Conservation (phyloP, 1,139 yeast genomes). For the Debaryomycetaceae sp. region DNA sequence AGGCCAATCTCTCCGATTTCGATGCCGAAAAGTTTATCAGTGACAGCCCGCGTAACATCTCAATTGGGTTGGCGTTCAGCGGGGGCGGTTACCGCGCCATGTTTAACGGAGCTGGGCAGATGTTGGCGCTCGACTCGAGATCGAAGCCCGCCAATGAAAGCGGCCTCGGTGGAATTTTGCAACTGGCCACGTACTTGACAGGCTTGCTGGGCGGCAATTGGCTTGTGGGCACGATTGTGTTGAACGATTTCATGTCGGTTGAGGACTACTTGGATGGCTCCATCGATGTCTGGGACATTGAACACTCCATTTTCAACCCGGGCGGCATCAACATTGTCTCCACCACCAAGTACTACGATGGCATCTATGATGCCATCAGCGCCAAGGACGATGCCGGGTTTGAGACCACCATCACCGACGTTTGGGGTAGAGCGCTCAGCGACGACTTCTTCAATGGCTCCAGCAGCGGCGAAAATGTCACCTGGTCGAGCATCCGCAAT, state of each 20-base stretch:
- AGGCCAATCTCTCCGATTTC: constrained; percentile 31
- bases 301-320: constrained; percentile 37
- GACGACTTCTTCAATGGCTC: constrained; percentile 27
- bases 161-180: constrained; percentile 40
- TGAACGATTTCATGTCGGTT: constrained; percentile 38
- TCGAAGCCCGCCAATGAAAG: constrained; percentile 19
- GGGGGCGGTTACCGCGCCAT: constrained; percentile 48
- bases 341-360: constrained; percentile 30
- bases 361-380: constrained; percentile 23
- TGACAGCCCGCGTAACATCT: constrained; percentile 25
- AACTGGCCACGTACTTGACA: constrained; percentile 33
- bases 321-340: constrained; percentile 31
- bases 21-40: constrained; percentile 28
- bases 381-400: constrained; percentile 35
- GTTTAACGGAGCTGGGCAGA: constrained; percentile 41
- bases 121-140: constrained; percentile 33
- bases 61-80: constrained; percentile 40
- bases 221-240: constrained; percentile 36
- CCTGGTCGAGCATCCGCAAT: constrained; percentile 36
- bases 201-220: constrained; percentile 45
- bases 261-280: constrained; percentile 25
- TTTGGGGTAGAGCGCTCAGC: constrained; percentile 43
- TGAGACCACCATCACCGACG: constrained; percentile 35
- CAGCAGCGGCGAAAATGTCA: constrained; percentile 26
- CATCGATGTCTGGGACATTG: constrained; percentile 34